Percentiles rank a stretch among this genome's conserved stretches.
These are phyloP conservation scores for Mortierella hygrophila DNA, from an alignment of 192 early-diverging fungal species.

Conservation along the genomic window DNA sequence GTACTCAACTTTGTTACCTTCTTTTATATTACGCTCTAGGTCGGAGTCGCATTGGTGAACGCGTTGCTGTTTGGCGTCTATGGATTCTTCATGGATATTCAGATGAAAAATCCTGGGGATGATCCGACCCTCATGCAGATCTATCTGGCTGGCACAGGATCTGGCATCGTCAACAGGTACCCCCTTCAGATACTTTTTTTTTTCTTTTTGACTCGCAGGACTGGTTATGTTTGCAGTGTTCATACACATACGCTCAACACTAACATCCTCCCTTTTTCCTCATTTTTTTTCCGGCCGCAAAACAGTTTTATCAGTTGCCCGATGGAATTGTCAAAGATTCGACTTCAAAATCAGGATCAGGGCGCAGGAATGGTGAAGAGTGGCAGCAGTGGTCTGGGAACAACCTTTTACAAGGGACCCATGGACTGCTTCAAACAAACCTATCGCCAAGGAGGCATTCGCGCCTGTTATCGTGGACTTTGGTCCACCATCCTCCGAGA, in stretches of 20 bases:
- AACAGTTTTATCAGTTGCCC: conserved; percentile 68
- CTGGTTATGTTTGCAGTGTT: neutral
- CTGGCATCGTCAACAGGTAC: conserved; percentile 69
- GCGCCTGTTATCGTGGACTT: conserved; percentile 66
- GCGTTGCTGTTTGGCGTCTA: conserved; percentile 70
- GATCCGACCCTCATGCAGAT: conserved; percentile 61
- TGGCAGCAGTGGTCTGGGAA: neutral
- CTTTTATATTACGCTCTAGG: conserved; percentile 45
- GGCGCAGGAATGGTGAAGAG: conserved; percentile 3
- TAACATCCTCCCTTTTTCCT: neutral
- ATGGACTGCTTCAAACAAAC: conserved; percentile 64
- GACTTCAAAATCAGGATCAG: conserved; percentile 65
- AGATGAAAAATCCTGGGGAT: conserved; percentile 48
- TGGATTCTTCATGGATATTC: conserved; percentile 62
- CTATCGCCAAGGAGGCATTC: conserved; percentile 61
- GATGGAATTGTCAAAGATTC: conserved; percentile 71
- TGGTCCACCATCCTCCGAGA: conserved; percentile 65
- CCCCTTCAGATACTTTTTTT: neutral
- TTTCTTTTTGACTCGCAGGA: neutral
- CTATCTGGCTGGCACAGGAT: conserved; percentile 66
- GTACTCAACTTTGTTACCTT: neutral
- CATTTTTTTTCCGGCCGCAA: neutral
- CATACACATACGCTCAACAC: neutral
- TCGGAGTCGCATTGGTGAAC: conserved; percentile 67
- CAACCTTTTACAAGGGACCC: conserved; percentile 60